Evolutionary conservation across 345 rosid genomes (phyloP), one percentile per base, ranked within the genome.

Genomic region (Populus tremula): DNA sequence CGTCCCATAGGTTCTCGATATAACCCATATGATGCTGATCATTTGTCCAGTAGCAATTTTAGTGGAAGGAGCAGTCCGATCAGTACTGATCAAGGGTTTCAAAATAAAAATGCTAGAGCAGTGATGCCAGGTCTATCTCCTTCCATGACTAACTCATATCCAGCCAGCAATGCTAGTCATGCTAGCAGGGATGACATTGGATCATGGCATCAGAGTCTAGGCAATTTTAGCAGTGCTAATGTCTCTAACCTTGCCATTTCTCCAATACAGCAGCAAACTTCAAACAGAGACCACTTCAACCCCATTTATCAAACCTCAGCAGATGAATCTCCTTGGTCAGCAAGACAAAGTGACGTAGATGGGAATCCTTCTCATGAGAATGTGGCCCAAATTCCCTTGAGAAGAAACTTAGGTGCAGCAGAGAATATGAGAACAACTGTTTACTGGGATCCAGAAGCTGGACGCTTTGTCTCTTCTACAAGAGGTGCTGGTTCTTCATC

Each of bases 381-480:
- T 74, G 81, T 23, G 25, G 80, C 85, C 7, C 82, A 38, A 35
- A 38, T 68, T 79, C 87, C 87, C 18, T n/a, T 36, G 49, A 80
- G 92, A 82, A 86, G 82, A 70, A 84, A 84, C 78, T n/a, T 53
- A 8, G 78, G 85, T 45, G 49, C 74, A 25, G 50, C 77, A 56
- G 91, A 87, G 79, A 87, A 69, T 77, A 64, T 80, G 10, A 87
- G 88, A 78, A 85, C 82, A 72, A 86, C 93, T 10, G 95, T 94
- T 8, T 85, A 88, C 72, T 93, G 98, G 98, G 95, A 94, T 85
- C 95, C 84, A 63, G 94, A 91, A 82, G 98, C 98, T 4, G 94
- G 94, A 69, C 89, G 94, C 71, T 94, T 91, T 17, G 90, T 91
- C 36, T 88, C 94, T 0, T 85, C 91, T 27, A 59, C 86, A 27